Evolutionary conservation across 495 filamentous ascomycete species (phyloP).

Genomic region (Aspergillus saccharolyticus): DNA sequence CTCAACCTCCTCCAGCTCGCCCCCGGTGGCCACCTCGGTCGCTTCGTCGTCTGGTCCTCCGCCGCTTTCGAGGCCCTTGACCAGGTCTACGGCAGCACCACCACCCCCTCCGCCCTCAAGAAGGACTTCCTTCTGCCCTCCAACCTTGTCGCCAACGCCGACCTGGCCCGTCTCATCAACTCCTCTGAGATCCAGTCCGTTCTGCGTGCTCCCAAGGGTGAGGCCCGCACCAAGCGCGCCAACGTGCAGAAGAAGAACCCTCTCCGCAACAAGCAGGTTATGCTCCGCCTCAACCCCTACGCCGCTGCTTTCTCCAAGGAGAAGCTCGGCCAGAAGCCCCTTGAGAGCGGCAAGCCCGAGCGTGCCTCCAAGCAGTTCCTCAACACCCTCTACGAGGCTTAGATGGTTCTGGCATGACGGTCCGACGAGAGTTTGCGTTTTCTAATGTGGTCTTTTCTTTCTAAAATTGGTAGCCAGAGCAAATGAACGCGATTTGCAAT

Average conservation of each 20-base stretch:
- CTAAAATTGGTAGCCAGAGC: constrained; percentile 21
- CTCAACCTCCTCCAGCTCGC: constrained; percentile 99
- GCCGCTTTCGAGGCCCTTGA: constrained; percentile 93
- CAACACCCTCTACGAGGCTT: constrained; percentile 52
- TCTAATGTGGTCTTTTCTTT: constrained; percentile 7
- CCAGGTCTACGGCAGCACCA: constrained; percentile 89
- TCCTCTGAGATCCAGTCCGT: constrained; percentile 95
- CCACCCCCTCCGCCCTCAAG: constrained; percentile 80
- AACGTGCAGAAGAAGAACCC: constrained; percentile 99
- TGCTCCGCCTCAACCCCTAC: constrained; percentile 97
- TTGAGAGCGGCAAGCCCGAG: constrained; percentile 51
- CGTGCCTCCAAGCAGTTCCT: constrained; percentile 45
- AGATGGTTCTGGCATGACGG: constrained; percentile 27
- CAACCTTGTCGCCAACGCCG: constrained; percentile 82
- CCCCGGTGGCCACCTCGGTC: constrained; percentile 96
- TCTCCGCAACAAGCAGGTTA: constrained; percentile 93
- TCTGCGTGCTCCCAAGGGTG: constrained; percentile 81
- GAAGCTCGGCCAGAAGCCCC: constrained; percentile 63
- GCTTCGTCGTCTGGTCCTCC: constrained; percentile 98
- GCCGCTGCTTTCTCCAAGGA: constrained; percentile 79
- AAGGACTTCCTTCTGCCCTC: constrained; percentile 96
- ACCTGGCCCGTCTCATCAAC: constrained; percentile 96
- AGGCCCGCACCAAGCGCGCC: constrained; percentile 81
- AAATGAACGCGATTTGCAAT: constrained; percentile 25
- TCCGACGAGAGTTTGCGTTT: constrained; percentile 28